Conservation (phyloP, 1,139 yeast genomes). For the Saccharomyces hybrid region DNA sequence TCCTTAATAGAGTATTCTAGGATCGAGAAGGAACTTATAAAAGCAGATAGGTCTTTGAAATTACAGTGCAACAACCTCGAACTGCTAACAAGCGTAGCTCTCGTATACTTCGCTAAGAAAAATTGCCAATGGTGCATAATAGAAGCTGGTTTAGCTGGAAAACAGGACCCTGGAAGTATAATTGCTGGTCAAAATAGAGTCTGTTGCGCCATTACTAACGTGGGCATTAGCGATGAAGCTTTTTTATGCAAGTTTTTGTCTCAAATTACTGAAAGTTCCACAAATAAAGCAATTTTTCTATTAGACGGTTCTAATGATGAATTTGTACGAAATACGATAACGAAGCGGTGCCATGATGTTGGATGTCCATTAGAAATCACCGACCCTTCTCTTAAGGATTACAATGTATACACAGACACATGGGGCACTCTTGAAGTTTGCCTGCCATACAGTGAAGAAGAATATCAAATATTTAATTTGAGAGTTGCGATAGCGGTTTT, state of each 20-base stretch:
- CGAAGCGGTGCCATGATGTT: slow-evolving; percentile 11
- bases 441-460: slow-evolving; percentile 51
- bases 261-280: slow-evolving; percentile 46
- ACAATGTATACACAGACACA: slow-evolving; percentile 31
- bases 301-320: not conserved
- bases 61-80: slow-evolving; percentile 84
- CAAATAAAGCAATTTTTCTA: slow-evolving; percentile 73
- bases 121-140: slow-evolving; percentile 65
- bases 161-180: slow-evolving; percentile 81
- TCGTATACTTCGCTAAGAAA: slow-evolving; percentile 56
- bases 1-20: slow-evolving; percentile 40
- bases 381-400: slow-evolving; percentile 16
- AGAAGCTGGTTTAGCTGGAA: slow-evolving; percentile 90
- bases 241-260: slow-evolving; percentile 58
- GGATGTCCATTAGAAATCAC: slow-evolving; percentile 23
- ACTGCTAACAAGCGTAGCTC: slow-evolving; percentile 73
- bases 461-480: slow-evolving; percentile 63
- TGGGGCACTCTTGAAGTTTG: slow-evolving; percentile 22
- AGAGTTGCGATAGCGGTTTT: slow-evolving; percentile 59
- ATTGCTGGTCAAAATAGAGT: slow-evolving; percentile 38
- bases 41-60: slow-evolving; percentile 32
- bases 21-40: slow-evolving; percentile 34
- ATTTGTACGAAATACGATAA: not conserved
- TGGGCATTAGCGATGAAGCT: slow-evolving; percentile 77
- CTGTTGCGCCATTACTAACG: slow-evolving; percentile 71